Base-by-base conservation (phyloP, 2,329 filamentous ascomycete species). In the Fusarium fracticaudum region DNA sequence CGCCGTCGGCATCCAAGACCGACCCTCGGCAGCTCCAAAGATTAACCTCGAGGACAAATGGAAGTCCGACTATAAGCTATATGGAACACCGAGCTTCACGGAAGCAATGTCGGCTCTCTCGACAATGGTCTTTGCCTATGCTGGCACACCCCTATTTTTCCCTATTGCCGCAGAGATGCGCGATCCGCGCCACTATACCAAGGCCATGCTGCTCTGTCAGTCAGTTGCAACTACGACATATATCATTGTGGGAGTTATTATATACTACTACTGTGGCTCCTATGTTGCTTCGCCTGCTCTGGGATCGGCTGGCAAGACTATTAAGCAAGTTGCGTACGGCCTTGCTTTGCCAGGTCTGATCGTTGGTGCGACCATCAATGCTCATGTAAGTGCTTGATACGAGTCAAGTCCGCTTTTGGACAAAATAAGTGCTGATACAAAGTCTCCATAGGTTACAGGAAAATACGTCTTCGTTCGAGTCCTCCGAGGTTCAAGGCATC, bases 251-350 rank as follows among this genome's bases (percentile, higher is more conserved):
- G 79, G 79, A 11, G 69, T 79, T 4, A 83, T 86, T 0, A 82
- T 87, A 5, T 87, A 87, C 76, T 81, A 83, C 41, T 87, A 80
- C 75, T 86, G 84, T 68, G 86, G 86, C 1, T 84, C 83, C 1
- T 86, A 83, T 64, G 84, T 87, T 7, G 83, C 85, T 0, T 86
- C 84, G 0, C 86, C 86, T 0, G 85, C 85, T 22, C 81, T 87
- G 13, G 86, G 85, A 3, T 86, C 84, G 18, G 85, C 85, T 2
- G 85, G 85, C 10, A 33, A 60, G 1, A 64, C 77, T 4, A 78
- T 85, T 62, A 87, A 87, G 80, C 86, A 83, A 66, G 76, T 86
- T 22, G 81, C 79, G 51, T 87, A 87, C 63, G 85, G 84, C 8
- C 63, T 81, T 1, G 78, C 80, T 15, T 69, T 81, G 4, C 80